phyloP scores from a whole-genome alignment of 2,329 filamentous ascomycete genomes.

The Fusarium bactridioides region DNA sequence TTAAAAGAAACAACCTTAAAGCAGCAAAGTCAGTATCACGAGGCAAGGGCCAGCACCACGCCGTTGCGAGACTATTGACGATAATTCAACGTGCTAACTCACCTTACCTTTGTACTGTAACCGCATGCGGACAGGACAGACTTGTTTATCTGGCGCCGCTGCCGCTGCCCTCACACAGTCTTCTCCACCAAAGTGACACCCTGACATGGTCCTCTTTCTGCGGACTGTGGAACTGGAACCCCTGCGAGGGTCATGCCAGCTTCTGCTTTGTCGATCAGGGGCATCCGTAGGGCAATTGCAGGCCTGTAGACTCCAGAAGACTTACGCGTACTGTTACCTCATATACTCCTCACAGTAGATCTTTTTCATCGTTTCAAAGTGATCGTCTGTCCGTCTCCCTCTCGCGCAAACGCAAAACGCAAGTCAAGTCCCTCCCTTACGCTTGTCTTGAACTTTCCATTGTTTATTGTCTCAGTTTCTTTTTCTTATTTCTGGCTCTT shows the following conservation, averaged over 20 bases:
- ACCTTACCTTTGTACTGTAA: not conserved
- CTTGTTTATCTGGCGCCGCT: constrained; percentile 1
- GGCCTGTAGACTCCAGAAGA: constrained; percentile 9
- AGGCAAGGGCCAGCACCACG: not conserved
- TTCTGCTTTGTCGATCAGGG: constrained; percentile 18
- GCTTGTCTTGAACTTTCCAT: constrained; percentile 12
- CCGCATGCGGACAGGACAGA: not conserved
- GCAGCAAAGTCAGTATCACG: not conserved
- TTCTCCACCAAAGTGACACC: constrained; percentile 5
- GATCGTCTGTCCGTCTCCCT: constrained; percentile 6
- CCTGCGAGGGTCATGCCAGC: constrained; percentile 8
- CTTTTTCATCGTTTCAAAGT: not conserved
- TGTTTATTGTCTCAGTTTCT: constrained; percentile 2
- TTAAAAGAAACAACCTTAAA: constrained; percentile 14
- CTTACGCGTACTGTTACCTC: constrained; percentile 29
- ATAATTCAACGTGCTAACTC: not conserved
- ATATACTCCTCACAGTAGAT: constrained; percentile 13
- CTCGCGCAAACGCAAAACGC: not conserved
- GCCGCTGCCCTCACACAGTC: not conserved
- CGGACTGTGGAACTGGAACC: not conserved
- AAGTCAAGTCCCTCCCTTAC: constrained; percentile 25
- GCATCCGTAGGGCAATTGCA: not conserved
- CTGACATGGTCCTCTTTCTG: constrained; percentile 2
- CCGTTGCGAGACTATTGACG: not conserved
- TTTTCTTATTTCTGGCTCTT: not conserved